Evolutionary conservation across 768 basidiomycete species (phyloP).

Genomic region (Pleurotus pulmonarius): DNA sequence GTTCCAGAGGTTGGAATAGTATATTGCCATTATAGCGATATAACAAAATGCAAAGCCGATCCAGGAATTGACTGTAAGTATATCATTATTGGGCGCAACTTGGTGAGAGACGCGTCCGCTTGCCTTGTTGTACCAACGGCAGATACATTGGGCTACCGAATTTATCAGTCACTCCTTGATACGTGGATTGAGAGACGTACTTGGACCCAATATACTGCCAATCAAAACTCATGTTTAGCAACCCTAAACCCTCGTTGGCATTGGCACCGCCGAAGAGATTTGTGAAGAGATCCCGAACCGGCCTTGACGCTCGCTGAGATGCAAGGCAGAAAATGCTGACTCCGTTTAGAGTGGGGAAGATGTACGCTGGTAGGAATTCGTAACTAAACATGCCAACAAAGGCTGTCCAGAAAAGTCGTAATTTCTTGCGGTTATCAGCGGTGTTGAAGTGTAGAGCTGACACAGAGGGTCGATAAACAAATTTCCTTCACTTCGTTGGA

Average conservation of each 20-base stretch:
- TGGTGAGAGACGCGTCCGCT: not conserved
- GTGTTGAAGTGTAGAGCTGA: constrained; percentile 48
- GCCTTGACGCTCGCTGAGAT: constrained; percentile 41
- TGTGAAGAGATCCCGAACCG: constrained; percentile 46
- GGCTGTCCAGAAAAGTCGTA: constrained; percentile 51
- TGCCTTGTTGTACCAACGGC: constrained; percentile 55
- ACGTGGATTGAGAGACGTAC: constrained; percentile 14
- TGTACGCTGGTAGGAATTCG: constrained; percentile 52
- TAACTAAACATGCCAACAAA: constrained; percentile 50
- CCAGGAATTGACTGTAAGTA: constrained; percentile 46
- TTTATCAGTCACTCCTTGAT: not conserved
- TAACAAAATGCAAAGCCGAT: constrained; percentile 52
- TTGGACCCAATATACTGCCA: constrained; percentile 61
- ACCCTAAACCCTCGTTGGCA: constrained; percentile 65
- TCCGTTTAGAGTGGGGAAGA: constrained; percentile 63
- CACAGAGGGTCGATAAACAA: not conserved
- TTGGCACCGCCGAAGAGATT: constrained; percentile 65
- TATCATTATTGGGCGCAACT: not conserved
- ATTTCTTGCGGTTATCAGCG: constrained; percentile 39
- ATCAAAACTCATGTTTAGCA: constrained; percentile 58
- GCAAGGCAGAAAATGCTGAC: constrained; percentile 60
- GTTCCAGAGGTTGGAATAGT: constrained; percentile 60
- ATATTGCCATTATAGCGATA: constrained; percentile 48
- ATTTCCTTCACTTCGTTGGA: not conserved
- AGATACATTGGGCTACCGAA: constrained; percentile 10